phyloP scores from a whole-genome alignment of 768 basidiomycete genomes.

The Lactarius pseudohatsudake region DNA sequence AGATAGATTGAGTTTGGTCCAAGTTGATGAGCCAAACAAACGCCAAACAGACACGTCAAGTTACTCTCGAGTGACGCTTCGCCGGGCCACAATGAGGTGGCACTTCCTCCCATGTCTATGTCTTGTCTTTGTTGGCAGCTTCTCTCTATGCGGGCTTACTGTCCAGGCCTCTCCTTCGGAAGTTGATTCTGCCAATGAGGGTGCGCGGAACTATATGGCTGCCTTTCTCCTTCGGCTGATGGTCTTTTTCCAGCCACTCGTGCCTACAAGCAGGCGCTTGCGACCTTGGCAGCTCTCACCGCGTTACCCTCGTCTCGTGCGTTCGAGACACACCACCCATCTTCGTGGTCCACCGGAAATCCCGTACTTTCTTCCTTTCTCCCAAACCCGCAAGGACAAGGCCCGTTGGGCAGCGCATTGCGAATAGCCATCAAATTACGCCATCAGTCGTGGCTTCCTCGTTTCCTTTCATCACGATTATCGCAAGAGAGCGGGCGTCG shows the following conservation, averaged over 20 bases:
- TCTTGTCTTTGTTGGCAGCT: neutral
- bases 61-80: no score
- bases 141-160: neutral
- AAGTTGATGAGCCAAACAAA: no score
- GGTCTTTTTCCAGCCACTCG: conserved; percentile 50
- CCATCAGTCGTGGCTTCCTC: conserved; percentile 54
- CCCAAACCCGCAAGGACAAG: conserved; percentile 73
- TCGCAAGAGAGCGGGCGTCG: conserved; percentile 43
- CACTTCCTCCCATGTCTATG: conserved; percentile 7
- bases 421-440: conserved; percentile 69
- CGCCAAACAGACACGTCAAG: no score
- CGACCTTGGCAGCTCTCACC: conserved; percentile 65
- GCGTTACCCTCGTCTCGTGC: conserved; percentile 55
- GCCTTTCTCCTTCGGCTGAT: neutral
- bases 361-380: conserved; percentile 62
- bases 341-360: conserved; percentile 43
- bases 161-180: conserved; percentile 15
- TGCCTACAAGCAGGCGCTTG: conserved; percentile 74
- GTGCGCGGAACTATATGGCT: conserved; percentile 14
- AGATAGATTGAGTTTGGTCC: no score
- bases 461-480: conserved; percentile 42
- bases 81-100: no score
- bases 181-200: conserved; percentile 26
- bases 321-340: conserved; percentile 47
- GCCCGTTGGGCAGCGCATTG: conserved; percentile 66